Conservation (phyloP, 1,284 basidiomycete species). For the Leccinum angustisporum region DNA sequence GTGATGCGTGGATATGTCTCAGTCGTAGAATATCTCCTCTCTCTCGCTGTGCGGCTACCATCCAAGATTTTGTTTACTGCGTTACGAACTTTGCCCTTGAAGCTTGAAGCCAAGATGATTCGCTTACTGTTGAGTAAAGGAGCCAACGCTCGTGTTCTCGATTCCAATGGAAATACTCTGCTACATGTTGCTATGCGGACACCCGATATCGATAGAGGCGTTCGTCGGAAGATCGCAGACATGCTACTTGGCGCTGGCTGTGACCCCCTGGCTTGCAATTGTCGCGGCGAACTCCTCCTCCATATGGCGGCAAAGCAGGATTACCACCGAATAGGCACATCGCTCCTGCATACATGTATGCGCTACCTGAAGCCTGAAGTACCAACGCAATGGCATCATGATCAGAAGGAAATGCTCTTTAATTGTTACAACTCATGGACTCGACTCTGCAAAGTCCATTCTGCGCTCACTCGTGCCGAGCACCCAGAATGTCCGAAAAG, state of each 20-base stretch:
- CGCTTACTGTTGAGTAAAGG: neutral
- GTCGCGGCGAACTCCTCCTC: neutral
- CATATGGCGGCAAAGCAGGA: neutral
- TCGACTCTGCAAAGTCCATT: slow-evolving; percentile 8
- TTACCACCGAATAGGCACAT: neutral
- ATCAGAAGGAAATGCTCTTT: too few species aligned
- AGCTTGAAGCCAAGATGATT: neutral
- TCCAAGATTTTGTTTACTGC: slow-evolving; percentile 4
- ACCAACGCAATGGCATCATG: too few species aligned
- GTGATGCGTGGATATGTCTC: neutral
- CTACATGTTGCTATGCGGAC: neutral
- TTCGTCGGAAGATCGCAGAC: neutral
- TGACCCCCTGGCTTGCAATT: neutral
- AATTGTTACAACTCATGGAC: too few species aligned
- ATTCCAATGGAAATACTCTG: neutral
- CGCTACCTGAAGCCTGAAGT: too few species aligned
- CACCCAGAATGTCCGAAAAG: neutral
- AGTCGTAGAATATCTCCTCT: slow-evolving; percentile 1
- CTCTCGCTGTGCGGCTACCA: neutral
- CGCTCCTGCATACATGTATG: too few species aligned
- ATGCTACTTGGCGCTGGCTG: neutral
- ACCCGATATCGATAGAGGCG: neutral
- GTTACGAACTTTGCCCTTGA: neutral
- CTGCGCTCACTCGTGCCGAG: neutral
- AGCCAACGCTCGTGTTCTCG: neutral